Base-by-base conservation (phyloP, 306 rosid genomes). In the Ziziphus jujuba region DNA sequence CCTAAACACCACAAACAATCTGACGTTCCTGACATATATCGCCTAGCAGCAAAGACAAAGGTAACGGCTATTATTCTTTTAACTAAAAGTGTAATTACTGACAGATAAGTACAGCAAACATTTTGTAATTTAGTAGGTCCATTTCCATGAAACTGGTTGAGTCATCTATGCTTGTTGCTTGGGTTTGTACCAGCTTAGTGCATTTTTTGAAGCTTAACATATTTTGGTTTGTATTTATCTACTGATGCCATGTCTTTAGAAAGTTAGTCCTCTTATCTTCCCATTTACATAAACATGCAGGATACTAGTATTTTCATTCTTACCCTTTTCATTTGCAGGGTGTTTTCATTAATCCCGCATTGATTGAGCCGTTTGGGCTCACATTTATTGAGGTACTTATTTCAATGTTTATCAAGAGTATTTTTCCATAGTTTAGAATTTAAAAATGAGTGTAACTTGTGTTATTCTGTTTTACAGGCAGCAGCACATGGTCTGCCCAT, bases 321-420 rank as follows among this genome's bases (percentile, higher is more conserved):
- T 17, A 44, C 61, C 69, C 34, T 45, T 36, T 20, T 75, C 58
- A 66, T n/a, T 70, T 77, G 87, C 97, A 92, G 98, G 99, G 99
- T 50, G 99, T 93, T 81, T 93, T 93, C 84, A 88, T 93, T 69
- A 93, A 93, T 88, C 99, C 99, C 74, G 99, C 99, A 79, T 86
- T 93, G 81, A 93, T 93, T 9, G 98, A 93, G 84, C 97, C 98
- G 2, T 90, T 93, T 73, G 97, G 99, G 75, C 96, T 90, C 49
- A 93, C 99, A 57, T 79, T 93, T 69, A 90, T 93, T 72, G 99
- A 93, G 99, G 99, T 93, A 40, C 61, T 31, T 48, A 35, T 82
- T 67, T n/a, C n/a, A n/a, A 15, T 49, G 5, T 0, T 44, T 44
- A 44, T 8, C 34, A 65, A 73, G 62, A n/a, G n/a, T n/a, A 47